Base-by-base conservation (phyloP, 441 rosid genomes). In the Isatis lusitanica region DNA sequence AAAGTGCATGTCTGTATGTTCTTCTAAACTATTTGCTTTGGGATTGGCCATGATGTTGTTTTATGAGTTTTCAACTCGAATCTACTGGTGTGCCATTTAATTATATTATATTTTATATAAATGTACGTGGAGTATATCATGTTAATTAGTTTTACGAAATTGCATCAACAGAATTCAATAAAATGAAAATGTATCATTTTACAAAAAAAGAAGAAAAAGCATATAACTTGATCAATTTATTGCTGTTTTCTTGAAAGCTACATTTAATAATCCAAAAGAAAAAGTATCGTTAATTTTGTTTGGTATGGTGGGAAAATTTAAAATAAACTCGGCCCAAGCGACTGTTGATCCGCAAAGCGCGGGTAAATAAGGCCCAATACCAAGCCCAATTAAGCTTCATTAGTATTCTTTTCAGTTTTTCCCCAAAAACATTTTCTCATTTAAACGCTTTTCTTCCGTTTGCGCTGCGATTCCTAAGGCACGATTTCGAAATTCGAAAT, bases 401-500 rank as follows among this genome's bases (percentile, higher is more conserved):
- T 7, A n/a, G n/a, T n/a, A 5, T 51, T n/a, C 31, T 11, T 26
- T 31, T 7, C 48, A 2, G 36, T 57, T 43, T 52, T n/a, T 16
- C 48, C 1, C 12, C 39, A 44, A 70, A 47, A 21, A 40, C 16
- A 52, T 26, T 52, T 9, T 36, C 36, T n/a, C 4, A 11, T 53
- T 26, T 47, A 38, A 57, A 66, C 72, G 52, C 52, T 44, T 12
- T 35, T 12, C 39, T 73, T 56, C 62, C 48, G 13, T 18, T 26
- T 12, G 26, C 13, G 33, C 38, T 38, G 73, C 52, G 62, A 67
- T 67, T 52, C 53, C 39, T 0, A 50, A 56, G 44, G 31, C 24
- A 59, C 66, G 48, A 52, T 66, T 26, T 66, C 73, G 62, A 64
- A 42, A 68, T 58, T 60, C 55, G 39, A 74, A 75, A 60, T 52